Evolutionary conservation across 179 eudicot species (phyloP), one percentile per base, ranked within the genome.

Genomic region (Drosera spatulata): DNA sequence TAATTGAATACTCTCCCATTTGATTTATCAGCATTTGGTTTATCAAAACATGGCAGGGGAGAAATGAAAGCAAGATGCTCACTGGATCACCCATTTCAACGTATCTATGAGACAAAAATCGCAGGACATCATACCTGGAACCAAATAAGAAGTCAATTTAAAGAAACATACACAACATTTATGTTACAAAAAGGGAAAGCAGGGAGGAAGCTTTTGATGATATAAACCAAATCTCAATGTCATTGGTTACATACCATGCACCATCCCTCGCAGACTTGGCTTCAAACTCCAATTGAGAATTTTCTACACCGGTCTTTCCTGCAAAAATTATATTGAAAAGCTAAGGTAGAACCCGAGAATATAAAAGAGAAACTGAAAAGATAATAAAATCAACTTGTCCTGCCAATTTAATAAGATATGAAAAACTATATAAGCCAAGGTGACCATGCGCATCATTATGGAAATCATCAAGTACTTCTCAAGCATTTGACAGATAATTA

Each of bases 251-350:
- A 65, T 75, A 90, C 97, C 97, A 90, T 69, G 97, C 97, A 63
- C 97, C 97, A 78, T 90, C 97, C 61, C 93, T 82, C 6, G 93
- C 87, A 65, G 97, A 90, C 78, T 75, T 90, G 68, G 95, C 97
- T 86, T 90, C 97, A 68, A 84, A 90, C 76, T 90, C 97, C 97
- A 87, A 79, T 54, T 55, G 79, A 59, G 89, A 49, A 70, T 66
- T 76, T 52, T 83, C 95, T 5, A 89, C 63, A 41, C 66, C 61
- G 69, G 61, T 79, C 71, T 71, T 80, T 55, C 64, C 78, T 33
- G 70, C 65, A 65, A 43, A 43, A 43, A 43, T 43, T 43, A 43
- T 4, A 43, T 43, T 7, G 8, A 4, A 43, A 4, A 43, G 8
- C 6, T 43, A 43, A 4, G 8, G 8, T 4, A 4, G 8, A 7